Conservation (phyloP, 2,329 filamentous ascomycete species). For the Aspergillus sp. region DNA sequence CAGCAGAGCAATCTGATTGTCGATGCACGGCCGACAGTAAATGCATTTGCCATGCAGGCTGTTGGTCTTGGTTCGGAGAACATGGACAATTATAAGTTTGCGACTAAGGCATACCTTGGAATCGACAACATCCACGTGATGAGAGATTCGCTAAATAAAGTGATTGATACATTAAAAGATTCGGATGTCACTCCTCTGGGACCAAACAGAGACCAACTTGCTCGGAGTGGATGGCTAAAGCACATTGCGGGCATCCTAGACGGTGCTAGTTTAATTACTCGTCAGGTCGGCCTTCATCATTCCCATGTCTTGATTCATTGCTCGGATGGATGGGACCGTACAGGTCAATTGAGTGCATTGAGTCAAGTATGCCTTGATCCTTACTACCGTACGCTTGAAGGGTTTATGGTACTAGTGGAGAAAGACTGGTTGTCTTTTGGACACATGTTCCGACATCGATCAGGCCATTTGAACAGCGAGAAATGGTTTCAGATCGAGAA, state of each 20-base stretch:
- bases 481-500: conserved; percentile 91
- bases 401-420: conserved; percentile 89
- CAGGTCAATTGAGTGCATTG: conserved; percentile 86
- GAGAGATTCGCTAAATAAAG: conserved; percentile 81
- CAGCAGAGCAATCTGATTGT: conserved; percentile 94
- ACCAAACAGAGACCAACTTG: conserved; percentile 74
- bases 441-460: conserved; percentile 94
- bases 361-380: conserved; percentile 93
- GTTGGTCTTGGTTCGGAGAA: conserved; percentile 93
- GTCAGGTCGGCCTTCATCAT: conserved; percentile 84
- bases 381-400: conserved; percentile 88
- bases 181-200: conserved; percentile 80
- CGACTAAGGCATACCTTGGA: conserved; percentile 84
- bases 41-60: conserved; percentile 90
- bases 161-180: conserved; percentile 87
- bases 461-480: conserved; percentile 80
- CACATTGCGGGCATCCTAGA: conserved; percentile 82
- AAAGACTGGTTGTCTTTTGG: conserved; percentile 98
- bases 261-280: conserved; percentile 76
- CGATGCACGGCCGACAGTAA: conserved; percentile 88
- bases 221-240: conserved; percentile 84
- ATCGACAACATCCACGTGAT: conserved; percentile 99
- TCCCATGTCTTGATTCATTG: conserved; percentile 96
- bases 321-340: conserved; percentile 97
- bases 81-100: conserved; percentile 94